Conservation (phyloP, 2,329 filamentous ascomycete genomes). For the Karstenula rhodostoma region DNA sequence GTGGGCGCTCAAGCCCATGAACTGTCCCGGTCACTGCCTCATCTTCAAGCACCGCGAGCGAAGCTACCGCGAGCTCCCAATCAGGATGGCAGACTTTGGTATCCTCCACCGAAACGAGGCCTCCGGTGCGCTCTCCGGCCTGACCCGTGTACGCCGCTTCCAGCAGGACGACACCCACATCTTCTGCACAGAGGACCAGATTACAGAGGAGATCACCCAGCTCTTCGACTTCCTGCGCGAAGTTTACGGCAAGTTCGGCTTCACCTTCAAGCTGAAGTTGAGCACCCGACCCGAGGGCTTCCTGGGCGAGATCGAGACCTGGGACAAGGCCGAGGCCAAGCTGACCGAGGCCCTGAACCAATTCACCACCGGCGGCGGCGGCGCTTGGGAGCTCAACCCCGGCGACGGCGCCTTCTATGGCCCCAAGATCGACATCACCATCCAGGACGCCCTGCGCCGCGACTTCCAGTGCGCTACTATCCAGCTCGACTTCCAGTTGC, state of each 20-base stretch:
- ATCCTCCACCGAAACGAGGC: slow-evolving; percentile 95
- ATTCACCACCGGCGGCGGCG: slow-evolving; percentile 67
- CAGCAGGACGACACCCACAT: slow-evolving; percentile 97
- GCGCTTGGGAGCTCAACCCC: slow-evolving; percentile 87
- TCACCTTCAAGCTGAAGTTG: slow-evolving; percentile 92
- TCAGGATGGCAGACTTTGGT: slow-evolving; percentile 94
- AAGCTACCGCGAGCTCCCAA: slow-evolving; percentile 88
- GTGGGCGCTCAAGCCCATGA: slow-evolving; percentile 95
- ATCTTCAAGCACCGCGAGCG: slow-evolving; percentile 85
- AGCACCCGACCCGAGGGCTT: slow-evolving; percentile 91
- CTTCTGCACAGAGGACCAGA: slow-evolving; percentile 87
- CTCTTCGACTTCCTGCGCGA: slow-evolving; percentile 86
- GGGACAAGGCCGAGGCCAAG: slow-evolving; percentile 86
- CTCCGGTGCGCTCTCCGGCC: slow-evolving; percentile 86
- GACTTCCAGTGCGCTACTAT: slow-evolving; percentile 93
- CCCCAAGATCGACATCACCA: slow-evolving; percentile 97
- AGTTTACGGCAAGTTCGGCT: slow-evolving; percentile 84
- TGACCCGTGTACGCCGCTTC: slow-evolving; percentile 93
- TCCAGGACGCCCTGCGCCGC: slow-evolving; percentile 84
- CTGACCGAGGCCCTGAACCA: slow-evolving; percentile 80
- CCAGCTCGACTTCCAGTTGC: slow-evolving; percentile 89
- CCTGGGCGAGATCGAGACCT: slow-evolving; percentile 84
- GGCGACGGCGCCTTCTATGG: slow-evolving; percentile 98
- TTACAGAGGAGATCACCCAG: slow-evolving; percentile 76
- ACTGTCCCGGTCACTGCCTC: slow-evolving; percentile 93